Percentiles rank a stretch among this genome's conserved stretches.
These are phyloP conservation scores for Eucalyptus cloeziana DNA, from an alignment of 345 rosid genomes.

Conservation along the genomic window DNA sequence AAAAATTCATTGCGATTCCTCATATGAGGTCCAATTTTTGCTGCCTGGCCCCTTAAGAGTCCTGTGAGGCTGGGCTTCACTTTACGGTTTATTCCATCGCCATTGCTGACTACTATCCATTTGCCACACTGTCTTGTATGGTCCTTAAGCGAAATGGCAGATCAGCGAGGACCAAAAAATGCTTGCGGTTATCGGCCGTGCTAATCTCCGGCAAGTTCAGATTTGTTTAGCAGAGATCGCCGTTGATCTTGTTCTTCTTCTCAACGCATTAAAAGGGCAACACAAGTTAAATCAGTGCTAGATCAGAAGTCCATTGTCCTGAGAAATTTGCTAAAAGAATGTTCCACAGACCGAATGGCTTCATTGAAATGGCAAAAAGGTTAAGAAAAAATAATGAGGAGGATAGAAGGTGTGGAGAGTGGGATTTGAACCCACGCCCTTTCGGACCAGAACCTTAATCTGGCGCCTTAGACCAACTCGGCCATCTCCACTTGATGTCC, in stretches of 20 bases:
- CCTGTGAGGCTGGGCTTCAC: not conserved
- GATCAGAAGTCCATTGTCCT: not conserved
- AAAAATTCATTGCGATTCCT: not conserved
- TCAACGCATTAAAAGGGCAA: not conserved
- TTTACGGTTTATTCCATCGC: not conserved
- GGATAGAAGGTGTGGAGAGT: constrained; percentile 42
- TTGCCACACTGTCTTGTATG: not conserved
- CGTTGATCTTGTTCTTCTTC: not conserved
- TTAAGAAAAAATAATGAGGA: accelerated
- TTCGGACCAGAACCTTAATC: constrained; percentile 99
- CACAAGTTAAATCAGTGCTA: not conserved
- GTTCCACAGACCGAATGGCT: not conserved
- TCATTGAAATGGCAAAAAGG: not conserved
- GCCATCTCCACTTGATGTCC: constrained; percentile 57
- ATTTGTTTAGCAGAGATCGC: not conserved
- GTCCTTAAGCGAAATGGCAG: not conserved
- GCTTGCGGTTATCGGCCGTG: not conserved
- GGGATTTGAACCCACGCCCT: constrained; percentile 99
- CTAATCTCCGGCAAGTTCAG: not conserved
- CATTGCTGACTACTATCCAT: not conserved
- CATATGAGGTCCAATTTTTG: not conserved
- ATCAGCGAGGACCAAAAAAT: not conserved
- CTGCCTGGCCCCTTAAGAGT: not conserved
- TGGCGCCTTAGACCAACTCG: constrained; percentile 99
- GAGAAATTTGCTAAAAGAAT: not conserved